Conservation (phyloP, 306 rosid species). For the Macrotyloma uniflorum region DNA sequence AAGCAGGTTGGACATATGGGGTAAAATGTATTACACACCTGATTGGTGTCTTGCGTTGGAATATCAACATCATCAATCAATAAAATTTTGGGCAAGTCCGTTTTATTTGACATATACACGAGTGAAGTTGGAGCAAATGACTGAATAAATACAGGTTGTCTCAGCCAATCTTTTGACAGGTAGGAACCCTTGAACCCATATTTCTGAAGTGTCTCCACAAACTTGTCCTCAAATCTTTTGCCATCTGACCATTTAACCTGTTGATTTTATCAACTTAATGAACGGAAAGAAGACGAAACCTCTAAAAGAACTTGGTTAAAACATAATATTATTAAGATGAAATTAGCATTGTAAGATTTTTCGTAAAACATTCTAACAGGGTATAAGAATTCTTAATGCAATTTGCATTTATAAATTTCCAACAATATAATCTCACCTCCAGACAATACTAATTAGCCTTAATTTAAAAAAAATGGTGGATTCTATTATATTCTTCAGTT, state of each 20-base stretch:
- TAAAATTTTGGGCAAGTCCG: conserved; percentile 76
- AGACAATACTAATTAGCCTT: background rate
- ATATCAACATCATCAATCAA: conserved; percentile 65
- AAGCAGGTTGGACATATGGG: background rate
- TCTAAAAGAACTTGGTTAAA: conserved; percentile 4
- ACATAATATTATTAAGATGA: background rate
- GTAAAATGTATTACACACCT: conserved; percentile 51
- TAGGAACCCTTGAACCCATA: conserved; percentile 88
- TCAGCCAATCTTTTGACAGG: conserved; percentile 81
- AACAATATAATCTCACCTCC: background rate
- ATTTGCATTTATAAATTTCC: conserved; percentile 4
- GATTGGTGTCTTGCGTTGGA: conserved; percentile 87
- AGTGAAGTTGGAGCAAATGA: conserved; percentile 96
- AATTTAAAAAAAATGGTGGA: background rate
- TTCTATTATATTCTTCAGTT: background rate
- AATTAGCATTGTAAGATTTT: conserved; percentile 26
- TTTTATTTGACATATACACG: conserved; percentile 64
- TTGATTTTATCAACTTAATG: conserved; percentile 38
- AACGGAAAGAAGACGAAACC: conserved; percentile 29
- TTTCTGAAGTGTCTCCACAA: conserved; percentile 80
- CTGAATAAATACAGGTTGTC: conserved; percentile 84
- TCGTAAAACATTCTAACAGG: background rate
- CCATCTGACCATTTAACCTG: conserved; percentile 84
- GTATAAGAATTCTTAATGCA: conserved; percentile 11
- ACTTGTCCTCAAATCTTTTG: conserved; percentile 80